Base-by-base conservation (phyloP, 345 rosid genomes). In the Abelmoschus esculentus region DNA sequence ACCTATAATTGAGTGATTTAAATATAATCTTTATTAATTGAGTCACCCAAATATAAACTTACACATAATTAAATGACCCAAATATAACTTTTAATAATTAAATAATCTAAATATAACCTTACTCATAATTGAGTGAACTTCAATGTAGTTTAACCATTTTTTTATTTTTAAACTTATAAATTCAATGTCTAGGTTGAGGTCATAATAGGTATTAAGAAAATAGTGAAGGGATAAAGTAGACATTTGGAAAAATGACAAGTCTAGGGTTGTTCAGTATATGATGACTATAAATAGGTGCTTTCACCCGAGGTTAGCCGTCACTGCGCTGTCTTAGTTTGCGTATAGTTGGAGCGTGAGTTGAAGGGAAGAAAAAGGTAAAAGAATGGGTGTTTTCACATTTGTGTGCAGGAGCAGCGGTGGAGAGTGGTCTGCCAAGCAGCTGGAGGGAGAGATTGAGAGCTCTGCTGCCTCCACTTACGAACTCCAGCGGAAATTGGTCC, bases 401-500 rank as follows among this genome's bases (percentile, higher is more conserved):
- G 63, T 59, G 11, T 59, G 63, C 19, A 59, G 11, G 15, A 59
- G 63, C 63, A 31, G 18, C 19, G 11, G 4, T 8, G 63, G 42
- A 4, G 19, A 59, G 4, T 59, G 63, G 63, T 13, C 40, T 31
- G 63, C 63, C 42, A 59, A 3, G 88, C 96, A 90, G 78, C 29
- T 81, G 65, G 80, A 85, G 70, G 96, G 97, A 17, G 96, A 89
- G 7, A 86, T 93, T 5, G 96, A 90, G 76, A 88, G 82, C 4
- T 85, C 82, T 0, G 98, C 87, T 18, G 58, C 84, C n/a, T 83
- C 85, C 59, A 77, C 93, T 36, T 90, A 49, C 86, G 86, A 82
- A 1, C 87, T 93, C 61, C 85, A 82, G 77, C 82, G 98, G 68
- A 86, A 90, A 77, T 90, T 93, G 70, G 98, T 90, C 69, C 86